Percentiles rank a stretch among this genome's conserved stretches.
These are phyloP conservation scores for Fibroporia radiculosa DNA, from an alignment of 768 basidiomycete genomes.

Conservation along the genomic window DNA sequence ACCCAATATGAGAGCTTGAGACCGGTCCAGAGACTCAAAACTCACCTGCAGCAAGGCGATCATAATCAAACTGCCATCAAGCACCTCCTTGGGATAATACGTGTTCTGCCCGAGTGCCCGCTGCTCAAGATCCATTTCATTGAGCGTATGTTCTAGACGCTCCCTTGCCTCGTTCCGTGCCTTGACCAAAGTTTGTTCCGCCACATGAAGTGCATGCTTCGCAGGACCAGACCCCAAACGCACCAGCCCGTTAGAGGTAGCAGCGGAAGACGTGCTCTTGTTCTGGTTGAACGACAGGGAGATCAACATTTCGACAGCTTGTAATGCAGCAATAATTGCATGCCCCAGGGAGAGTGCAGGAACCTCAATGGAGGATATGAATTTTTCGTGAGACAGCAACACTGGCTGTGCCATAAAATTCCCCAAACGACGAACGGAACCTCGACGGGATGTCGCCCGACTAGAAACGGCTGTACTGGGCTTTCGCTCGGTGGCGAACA, in stretches of 20 bases:
- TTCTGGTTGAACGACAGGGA: slow-evolving; percentile 22
- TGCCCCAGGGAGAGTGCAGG: slow-evolving; percentile 24
- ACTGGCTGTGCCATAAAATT: not conserved
- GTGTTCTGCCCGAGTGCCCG: slow-evolving; percentile 12
- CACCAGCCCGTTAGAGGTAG: not conserved
- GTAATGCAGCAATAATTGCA: slow-evolving; percentile 28
- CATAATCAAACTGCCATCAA: slow-evolving; percentile 32
- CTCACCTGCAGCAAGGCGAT: slow-evolving; percentile 39
- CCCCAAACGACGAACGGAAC: not conserved
- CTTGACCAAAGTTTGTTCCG: slow-evolving; percentile 17
- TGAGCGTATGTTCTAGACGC: slow-evolving; percentile 26
- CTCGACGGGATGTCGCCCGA: slow-evolving; percentile 6
- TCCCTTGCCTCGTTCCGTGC: slow-evolving; percentile 22
- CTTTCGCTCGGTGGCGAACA: slow-evolving; percentile 17
- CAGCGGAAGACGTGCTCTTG: not conserved
- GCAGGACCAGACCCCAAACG: slow-evolving; percentile 7
- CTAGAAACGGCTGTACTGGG: not conserved
- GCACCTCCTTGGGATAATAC: slow-evolving; percentile 23
- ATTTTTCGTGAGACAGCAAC: slow-evolving; percentile 10
- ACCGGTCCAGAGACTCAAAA: not conserved
- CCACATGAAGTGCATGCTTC: slow-evolving; percentile 9
- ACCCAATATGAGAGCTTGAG: too few species aligned
- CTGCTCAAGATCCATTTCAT: slow-evolving; percentile 23
- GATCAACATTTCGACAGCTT: slow-evolving; percentile 26
- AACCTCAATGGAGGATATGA: slow-evolving; percentile 22